Conservation (phyloP, 2,329 filamentous ascomycete species). For the Bisporella sp. region DNA sequence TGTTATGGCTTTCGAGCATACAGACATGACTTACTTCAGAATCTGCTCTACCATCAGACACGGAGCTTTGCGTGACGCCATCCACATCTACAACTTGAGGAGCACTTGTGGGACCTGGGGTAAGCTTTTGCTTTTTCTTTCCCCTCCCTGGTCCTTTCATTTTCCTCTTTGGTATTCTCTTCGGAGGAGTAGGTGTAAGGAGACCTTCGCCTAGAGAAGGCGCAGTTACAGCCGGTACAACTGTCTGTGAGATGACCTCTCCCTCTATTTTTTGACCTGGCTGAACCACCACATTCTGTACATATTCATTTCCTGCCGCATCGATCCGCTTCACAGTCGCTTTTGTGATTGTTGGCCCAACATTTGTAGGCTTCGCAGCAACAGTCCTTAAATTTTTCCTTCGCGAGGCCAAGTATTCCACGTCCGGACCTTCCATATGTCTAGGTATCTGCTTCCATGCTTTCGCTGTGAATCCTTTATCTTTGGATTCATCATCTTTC, state of each 20-base stretch:
- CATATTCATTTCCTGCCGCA: slow-evolving; percentile 71
- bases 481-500: slow-evolving; percentile 44
- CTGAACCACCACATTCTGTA: slow-evolving; percentile 75
- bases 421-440: slow-evolving; percentile 44
- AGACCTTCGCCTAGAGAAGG: slow-evolving; percentile 30
- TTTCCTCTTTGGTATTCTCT: slow-evolving; percentile 60
- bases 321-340: slow-evolving; percentile 76
- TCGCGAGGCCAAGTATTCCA: slow-evolving; percentile 54
- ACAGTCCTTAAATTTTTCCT: slow-evolving; percentile 54
- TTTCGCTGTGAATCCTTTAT: slow-evolving; percentile 47
- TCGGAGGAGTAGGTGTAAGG: slow-evolving; percentile 36
- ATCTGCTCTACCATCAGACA: slow-evolving; percentile 4
- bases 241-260: slow-evolving; percentile 62
- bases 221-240: slow-evolving; percentile 54
- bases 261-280: slow-evolving; percentile 76
- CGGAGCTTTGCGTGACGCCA: slow-evolving; percentile 4
- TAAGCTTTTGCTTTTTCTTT: slow-evolving; percentile 59
- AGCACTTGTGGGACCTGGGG: slow-evolving; percentile 18
- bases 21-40: background rate
- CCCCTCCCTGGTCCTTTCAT: slow-evolving; percentile 72
- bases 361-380: slow-evolving; percentile 34
- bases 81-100: slow-evolving; percentile 9
- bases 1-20: slow-evolving; percentile 6
- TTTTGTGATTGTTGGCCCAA: slow-evolving; percentile 57
- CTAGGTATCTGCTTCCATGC: slow-evolving; percentile 57